Base-by-base conservation (phyloP, 352 stramenopile genomes). In the Bremia lactucae region DNA sequence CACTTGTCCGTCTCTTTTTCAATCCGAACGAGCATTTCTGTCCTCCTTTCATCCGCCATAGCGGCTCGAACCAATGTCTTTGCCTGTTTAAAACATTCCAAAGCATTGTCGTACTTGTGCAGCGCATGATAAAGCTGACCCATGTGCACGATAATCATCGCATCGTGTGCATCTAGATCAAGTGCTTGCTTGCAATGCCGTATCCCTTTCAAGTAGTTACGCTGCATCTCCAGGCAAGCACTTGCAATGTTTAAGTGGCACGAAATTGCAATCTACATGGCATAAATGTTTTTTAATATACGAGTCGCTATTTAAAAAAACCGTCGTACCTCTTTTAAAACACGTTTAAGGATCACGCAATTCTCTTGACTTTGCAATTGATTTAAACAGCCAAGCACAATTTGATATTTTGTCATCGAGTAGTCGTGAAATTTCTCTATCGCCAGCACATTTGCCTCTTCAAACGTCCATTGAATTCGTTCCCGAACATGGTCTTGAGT, bases 241-340 rank as follows among this genome's bases (percentile, higher is more conserved):
- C 60, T 69, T 6, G 67, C 72, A 31, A 84, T 84, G 28, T 84
- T 84, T 11, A 87, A 42, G 31, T 75, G 66, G 37, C 67, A 83
- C 6, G 71, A 67, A 1, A 84, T 55, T 48, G 80, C 52, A 4
- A 72, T 20, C 54, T 62, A 36, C 2, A 39, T 24, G 7, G 0
- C 29, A 18, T 5, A 52, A 31, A 38, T 5, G 1, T 33, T 15
- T 16, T 10, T 16, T 16, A 29, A 37, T 14, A 24, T 15, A 24
- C 13, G 22, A 16, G 25, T 2, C 6, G 13, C 16, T 8, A 28
- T 35, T 8, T 21, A 18, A 34, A 31, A 1, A 29, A 19, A 6
- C 2, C 8, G 8, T 23, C 38, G n/a, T 25, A 72, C 62, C 49
- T 65, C 40, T 11, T 26, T 36, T 24, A 71, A 18, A 22, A 52